phyloP scores from a whole-genome alignment of 805 yeast genomes.

The Metschnikowia lochheadii region DNA sequence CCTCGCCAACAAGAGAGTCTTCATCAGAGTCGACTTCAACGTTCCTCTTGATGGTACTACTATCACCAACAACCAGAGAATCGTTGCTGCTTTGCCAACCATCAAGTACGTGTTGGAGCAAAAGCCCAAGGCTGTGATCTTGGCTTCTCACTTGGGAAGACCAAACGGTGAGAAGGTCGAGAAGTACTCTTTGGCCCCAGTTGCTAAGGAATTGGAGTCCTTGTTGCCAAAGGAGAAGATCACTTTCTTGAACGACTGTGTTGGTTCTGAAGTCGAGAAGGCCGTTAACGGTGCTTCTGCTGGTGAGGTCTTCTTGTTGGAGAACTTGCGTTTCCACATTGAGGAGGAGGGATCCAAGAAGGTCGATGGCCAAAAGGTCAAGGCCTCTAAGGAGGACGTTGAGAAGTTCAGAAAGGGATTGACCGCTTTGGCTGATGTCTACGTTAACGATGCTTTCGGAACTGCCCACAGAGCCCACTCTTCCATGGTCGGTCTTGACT shows the following conservation, averaged over 20 bases:
- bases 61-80: constrained; percentile 99
- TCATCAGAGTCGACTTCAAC: constrained; percentile 96
- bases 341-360: constrained; percentile 96
- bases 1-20: constrained; percentile 88
- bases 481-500: constrained; percentile 96
- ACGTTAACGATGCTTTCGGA: constrained; percentile 90
- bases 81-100: constrained; percentile 98
- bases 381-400: constrained; percentile 85
- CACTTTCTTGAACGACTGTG: constrained; percentile 83
- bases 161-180: constrained; percentile 90
- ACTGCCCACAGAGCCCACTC: constrained; percentile 99
- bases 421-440: constrained; percentile 92
- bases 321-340: constrained; percentile 97
- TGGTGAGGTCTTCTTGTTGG: constrained; percentile 86
- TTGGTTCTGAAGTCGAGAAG: constrained; percentile 83
- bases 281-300: constrained; percentile 67
- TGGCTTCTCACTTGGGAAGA: constrained; percentile 98
- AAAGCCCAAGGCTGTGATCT: constrained; percentile 83
- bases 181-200: constrained; percentile 91
- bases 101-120: constrained; percentile 91
- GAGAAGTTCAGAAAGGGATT: constrained; percentile 83
- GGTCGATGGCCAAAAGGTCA: constrained; percentile 81
- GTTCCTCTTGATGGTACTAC: constrained; percentile 93
- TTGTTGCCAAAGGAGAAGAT: constrained; percentile 64
- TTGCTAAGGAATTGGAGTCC: constrained; percentile 80